Evolutionary conservation across 1,284 basidiomycete species (phyloP), one percentile per base, ranked within the genome.

Genomic region (Fomitopsis betulina): DNA sequence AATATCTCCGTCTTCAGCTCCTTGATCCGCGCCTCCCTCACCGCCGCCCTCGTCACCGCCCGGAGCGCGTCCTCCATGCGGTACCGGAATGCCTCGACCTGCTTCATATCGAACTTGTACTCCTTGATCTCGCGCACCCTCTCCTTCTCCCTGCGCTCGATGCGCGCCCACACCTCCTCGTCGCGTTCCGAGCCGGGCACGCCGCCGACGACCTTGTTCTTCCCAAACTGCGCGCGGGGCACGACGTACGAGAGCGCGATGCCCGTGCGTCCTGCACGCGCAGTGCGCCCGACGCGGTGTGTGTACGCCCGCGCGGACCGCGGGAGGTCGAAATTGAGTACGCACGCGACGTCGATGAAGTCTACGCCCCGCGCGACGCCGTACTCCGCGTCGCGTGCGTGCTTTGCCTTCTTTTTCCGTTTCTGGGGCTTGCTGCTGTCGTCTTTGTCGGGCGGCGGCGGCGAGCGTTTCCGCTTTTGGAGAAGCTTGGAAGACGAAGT

Each of bases 21-120:
- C 73, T 96, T 96, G 54, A 98, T 82, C 62, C 96, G 78, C 1
- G 97, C 97, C 73, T 99, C 97, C 64, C 87, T 84, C 60, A 99
- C 87, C 5, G 89, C 86, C 58, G 85, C 88, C 62, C 87, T 81
- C 54, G 96, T 99, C 25, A 98, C 95, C 54, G 89, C 84, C 63
- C 94, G 81, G 65, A 99, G 72, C 2, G 94, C 97, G 72, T 99
- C 97, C 69, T 96, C 93, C 94, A 98, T 98, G 55, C 97, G 84
- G 75, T 99, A 99, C 65, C 96, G 79, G 78, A 99, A 99, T n/a
- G 94, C 95, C 67, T 98, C 95, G 42, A 98, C 93, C 77, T 97
- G 88, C 74, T 86, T 83, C 91, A 92, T 87, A 72, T 98, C 94
- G 70, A 98, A 93, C 40, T 87, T 84, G 76, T 97, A 99, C 72